Evolutionary conservation across 331 rosid species (phyloP).

Genomic region (Quercus lobata): DNA sequence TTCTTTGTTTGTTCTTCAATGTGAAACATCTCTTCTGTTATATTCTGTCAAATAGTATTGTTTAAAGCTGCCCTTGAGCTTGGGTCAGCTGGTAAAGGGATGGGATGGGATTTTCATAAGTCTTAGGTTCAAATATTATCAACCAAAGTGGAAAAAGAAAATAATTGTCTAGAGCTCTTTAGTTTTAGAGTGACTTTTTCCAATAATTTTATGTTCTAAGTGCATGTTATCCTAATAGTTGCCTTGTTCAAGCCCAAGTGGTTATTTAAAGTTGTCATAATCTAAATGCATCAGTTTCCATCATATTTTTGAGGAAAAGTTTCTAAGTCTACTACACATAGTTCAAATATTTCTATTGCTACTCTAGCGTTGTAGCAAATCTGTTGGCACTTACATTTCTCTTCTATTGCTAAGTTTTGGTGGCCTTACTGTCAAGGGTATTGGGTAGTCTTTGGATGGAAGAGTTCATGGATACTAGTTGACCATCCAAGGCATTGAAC

Average conservation of each 20-base stretch:
- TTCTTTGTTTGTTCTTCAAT: not conserved
- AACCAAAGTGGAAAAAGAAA: not conserved
- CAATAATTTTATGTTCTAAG: not conserved
- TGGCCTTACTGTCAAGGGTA: too few species aligned
- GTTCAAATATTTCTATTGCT: too few species aligned
- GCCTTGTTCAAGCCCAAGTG: not conserved
- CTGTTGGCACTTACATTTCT: too few species aligned
- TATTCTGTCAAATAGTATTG: not conserved
- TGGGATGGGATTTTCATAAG: not conserved
- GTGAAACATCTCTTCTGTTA: not conserved
- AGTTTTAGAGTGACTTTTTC: not conserved
- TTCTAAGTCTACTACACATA: not conserved
- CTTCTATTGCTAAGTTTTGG: too few species aligned
- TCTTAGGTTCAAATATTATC: not conserved
- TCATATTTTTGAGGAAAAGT: not conserved
- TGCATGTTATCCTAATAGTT: not conserved
- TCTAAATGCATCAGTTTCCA: not conserved
- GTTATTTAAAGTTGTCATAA: not conserved
- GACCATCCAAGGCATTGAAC: too few species aligned
- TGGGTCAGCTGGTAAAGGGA: not conserved
- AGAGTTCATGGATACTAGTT: too few species aligned
- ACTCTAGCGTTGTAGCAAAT: too few species aligned
- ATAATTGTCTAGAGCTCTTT: not conserved
- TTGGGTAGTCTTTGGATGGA: too few species aligned
- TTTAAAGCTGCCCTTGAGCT: not conserved